Percentiles rank a stretch among this genome's conserved stretches.
Conservation (phyloP, 129 eudicot genomes). For the Centaurea solstitialis region DNA sequence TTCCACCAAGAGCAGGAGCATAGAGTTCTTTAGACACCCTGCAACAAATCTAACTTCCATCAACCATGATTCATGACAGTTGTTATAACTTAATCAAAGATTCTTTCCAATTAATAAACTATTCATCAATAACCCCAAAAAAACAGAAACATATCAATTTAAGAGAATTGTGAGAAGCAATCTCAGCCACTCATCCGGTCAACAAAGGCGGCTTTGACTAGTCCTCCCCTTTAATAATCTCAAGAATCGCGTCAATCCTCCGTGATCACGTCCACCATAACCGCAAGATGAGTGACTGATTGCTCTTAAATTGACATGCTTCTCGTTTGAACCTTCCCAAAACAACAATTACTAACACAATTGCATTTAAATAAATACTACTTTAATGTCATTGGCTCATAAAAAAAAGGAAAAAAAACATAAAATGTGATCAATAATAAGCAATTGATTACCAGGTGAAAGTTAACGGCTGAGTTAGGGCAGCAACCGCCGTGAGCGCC, state of each 20-base stretch:
- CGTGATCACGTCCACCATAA: too few relatives aligned
- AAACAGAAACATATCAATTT: too few relatives aligned
- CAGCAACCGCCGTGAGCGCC: conserved; percentile 93
- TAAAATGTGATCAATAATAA: conserved; percentile 5
- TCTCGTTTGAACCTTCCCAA: conserved; percentile 9
- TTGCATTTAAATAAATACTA: conserved; percentile 21
- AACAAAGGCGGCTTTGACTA: too few relatives aligned
- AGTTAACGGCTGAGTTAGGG: conserved; percentile 74
- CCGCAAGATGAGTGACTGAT: too few relatives aligned
- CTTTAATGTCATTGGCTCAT: conserved; percentile 6
- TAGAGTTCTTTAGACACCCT: conserved; percentile 96
- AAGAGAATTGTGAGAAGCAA: too few relatives aligned
- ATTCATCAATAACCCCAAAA: too few relatives aligned
- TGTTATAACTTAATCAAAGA: conserved; percentile 13
- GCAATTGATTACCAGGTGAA: conserved; percentile 72
- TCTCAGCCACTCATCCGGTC: too few relatives aligned
- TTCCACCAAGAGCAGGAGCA: conserved; percentile 99
- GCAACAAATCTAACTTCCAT: conserved; percentile 38
- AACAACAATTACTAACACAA: background rate
- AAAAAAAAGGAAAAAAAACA: background rate
- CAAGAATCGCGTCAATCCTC: too few relatives aligned
- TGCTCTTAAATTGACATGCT: too few relatives aligned
- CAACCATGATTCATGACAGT: conserved; percentile 3
- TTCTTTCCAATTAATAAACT: background rate
- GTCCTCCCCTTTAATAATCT: too few relatives aligned